Evolutionary conservation across 2,329 filamentous ascomycete species (phyloP).

Genomic region (Bipolaris victoriae): DNA sequence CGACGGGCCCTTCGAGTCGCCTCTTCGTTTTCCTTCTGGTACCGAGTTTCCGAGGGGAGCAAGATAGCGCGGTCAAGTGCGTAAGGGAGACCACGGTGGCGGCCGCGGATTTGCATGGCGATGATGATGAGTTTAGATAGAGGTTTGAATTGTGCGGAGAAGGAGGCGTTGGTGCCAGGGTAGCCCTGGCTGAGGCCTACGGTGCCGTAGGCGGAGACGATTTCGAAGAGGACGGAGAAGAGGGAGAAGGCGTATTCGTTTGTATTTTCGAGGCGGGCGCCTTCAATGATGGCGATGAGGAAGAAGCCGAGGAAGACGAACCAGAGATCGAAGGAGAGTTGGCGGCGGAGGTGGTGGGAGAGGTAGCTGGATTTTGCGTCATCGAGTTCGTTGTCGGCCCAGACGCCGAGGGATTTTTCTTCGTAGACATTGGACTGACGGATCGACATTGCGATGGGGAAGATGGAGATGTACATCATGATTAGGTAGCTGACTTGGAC

Average conservation of each 20-base stretch:
- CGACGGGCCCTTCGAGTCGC: constrained; percentile 51
- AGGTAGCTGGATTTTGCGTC: constrained; percentile 79
- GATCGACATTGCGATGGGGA: constrained; percentile 94
- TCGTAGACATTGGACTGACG: constrained; percentile 96
- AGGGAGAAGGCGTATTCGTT: constrained; percentile 61
- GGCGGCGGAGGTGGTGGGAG: constrained; percentile 85
- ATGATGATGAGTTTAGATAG: constrained; percentile 71
- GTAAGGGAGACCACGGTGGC: constrained; percentile 69
- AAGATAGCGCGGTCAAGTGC: constrained; percentile 73
- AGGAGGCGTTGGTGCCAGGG: constrained; percentile 73
- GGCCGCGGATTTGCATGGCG: constrained; percentile 69
- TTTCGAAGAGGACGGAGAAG: constrained; percentile 54
- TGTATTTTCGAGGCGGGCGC: constrained; percentile 67
- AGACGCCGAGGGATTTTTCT: constrained; percentile 82
- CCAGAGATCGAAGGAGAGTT: constrained; percentile 97
- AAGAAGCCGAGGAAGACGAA: constrained; percentile 95
- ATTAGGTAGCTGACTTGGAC: constrained; percentile 94
- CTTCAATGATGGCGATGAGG: constrained; percentile 89
- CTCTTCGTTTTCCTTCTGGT: constrained; percentile 64
- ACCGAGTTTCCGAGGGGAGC: constrained; percentile 68
- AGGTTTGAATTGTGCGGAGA: constrained; percentile 79
- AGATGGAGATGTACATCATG: constrained; percentile 99
- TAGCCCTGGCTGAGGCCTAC: constrained; percentile 91
- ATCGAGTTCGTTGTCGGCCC: constrained; percentile 58
- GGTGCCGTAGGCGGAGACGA: constrained; percentile 68